Percentiles rank a stretch among this genome's conserved stretches.
phyloP scores from a whole-genome alignment of 257 asterid species.

The Nicotiana benthamiana region DNA sequence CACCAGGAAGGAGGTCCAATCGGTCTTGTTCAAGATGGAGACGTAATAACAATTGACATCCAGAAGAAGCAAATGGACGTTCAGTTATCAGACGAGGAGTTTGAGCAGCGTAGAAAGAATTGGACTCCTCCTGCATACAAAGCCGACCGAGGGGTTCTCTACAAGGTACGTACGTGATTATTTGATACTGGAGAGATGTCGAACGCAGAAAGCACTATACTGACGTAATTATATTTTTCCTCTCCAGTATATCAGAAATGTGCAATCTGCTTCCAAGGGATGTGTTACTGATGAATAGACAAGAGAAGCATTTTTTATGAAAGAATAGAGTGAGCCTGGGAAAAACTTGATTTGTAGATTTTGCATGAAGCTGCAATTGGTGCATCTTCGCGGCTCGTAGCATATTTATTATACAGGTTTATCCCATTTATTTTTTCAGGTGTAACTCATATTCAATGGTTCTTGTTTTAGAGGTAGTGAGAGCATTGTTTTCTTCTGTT shows the following conservation, averaged over 20 bases:
- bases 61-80: conserved; percentile 63
- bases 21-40: conserved; percentile 77
- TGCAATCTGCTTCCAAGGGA: conserved; percentile 85
- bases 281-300: conserved; percentile 86
- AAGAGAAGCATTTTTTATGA: neutral
- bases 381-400: neutral
- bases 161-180: conserved; percentile 44
- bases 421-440: neutral
- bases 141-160: conserved; percentile 80
- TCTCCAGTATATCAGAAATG: conserved; percentile 72
- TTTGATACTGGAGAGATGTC: neutral
- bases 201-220: neutral
- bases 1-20: conserved; percentile 96
- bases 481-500: neutral
- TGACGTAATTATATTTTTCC: neutral
- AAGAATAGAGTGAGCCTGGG: neutral
- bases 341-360: neutral
- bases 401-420: neutral
- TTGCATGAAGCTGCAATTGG: neutral
- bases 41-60: conserved; percentile 63
- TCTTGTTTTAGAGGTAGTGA: neutral
- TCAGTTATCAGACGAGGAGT: conserved; percentile 50
- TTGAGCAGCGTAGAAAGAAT: conserved; percentile 61
- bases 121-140: conserved; percentile 71
- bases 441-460: neutral